Evolutionary conservation across 768 basidiomycete species (phyloP), one percentile per base, ranked within the genome.

Genomic region (Lanmaoa pseudosensibilis): DNA sequence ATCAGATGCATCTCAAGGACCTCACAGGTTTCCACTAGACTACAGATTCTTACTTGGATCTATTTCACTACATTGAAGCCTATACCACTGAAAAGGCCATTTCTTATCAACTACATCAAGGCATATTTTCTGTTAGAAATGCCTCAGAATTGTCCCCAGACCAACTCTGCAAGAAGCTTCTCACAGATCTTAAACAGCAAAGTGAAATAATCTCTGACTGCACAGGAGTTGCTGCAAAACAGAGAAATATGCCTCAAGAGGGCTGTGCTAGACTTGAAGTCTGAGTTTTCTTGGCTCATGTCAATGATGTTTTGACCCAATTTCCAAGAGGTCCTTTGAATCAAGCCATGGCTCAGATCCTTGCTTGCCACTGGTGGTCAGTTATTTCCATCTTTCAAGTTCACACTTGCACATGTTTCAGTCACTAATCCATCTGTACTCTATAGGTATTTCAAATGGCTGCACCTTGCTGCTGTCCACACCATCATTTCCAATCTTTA

Each of bases 21-120:
- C 1, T 63, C 0, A 16, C 56, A 4, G 60, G 54, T 0, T 57
- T 63, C 11, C 4, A 25, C 0, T 62, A 49, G 46, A 27, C 39
- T 0, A 45, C 44, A 0, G 41, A 21, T 0, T 9, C 7, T 21
- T 15, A 23, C 2, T 39, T 32, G 2, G 16, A 16, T 1, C 7
- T 16, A 4, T 55, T 44, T 4, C 2, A 1, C 13, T 63, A 63
- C 5, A 7, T 63, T 1, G 54, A 62, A 4, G 54, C 49, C 0
- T 64, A 64, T 3, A 59, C 54, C 0, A 63, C 57, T 0, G 50
- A 62, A 12, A 63, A 63, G 11, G 13, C 37, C 0, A 18, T 62
- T 0, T 50, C 52, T 0, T 62, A 63, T 23, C 62, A 62, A 18
- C 57, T 62, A 2, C 57, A 63, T 7, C 4, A 39, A 0, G 41